A percentile compares a stretch with the other conserved stretches of the same genome.
phyloP scores from a whole-genome alignment of 1,139 yeast species.

The Pichia kudriavzevii region DNA sequence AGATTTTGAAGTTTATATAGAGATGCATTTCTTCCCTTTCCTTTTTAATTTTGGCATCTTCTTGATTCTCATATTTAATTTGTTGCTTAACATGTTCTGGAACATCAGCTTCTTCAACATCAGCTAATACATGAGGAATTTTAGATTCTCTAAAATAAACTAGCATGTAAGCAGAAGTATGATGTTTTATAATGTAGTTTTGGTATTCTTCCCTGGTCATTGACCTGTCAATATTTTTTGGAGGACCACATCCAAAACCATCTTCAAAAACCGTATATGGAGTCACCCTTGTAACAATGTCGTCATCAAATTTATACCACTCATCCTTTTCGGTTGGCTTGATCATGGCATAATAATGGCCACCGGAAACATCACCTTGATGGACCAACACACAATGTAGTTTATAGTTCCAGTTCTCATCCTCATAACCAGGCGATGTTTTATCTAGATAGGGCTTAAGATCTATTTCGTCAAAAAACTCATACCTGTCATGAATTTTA shows the following conservation, averaged over 20 bases:
- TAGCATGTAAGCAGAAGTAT: slow-evolving; percentile 94
- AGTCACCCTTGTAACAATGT: slow-evolving; percentile 83
- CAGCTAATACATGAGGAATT: slow-evolving; percentile 51
- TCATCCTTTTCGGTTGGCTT: slow-evolving; percentile 64
- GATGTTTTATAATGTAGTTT: slow-evolving; percentile 61
- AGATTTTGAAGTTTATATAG: slow-evolving; percentile 54
- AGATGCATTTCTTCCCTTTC: slow-evolving; percentile 76
- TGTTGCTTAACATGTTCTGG: slow-evolving; percentile 67
- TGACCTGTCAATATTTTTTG: slow-evolving; percentile 40
- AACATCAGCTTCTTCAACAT: slow-evolving; percentile 47
- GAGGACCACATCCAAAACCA: slow-evolving; percentile 76
- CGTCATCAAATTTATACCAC: slow-evolving; percentile 95
- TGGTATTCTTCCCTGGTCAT: slow-evolving; percentile 55
- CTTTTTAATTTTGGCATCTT: slow-evolving; percentile 43
- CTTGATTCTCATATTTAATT: slow-evolving; percentile 54
- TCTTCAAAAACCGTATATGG: slow-evolving; percentile 81
- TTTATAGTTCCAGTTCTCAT: slow-evolving; percentile 67
- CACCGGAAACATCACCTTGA: slow-evolving; percentile 91
- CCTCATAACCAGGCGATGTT: slow-evolving; percentile 39
- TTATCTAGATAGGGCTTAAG: slow-evolving; percentile 71
- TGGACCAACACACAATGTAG: slow-evolving; percentile 93
- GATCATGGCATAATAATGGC: slow-evolving; percentile 92
- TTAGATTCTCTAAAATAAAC: slow-evolving; percentile 74
- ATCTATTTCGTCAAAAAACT: slow-evolving; percentile 80
- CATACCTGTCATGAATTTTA: slow-evolving; percentile 87